These are phyloP conservation scores for Eucalyptus regnans DNA, from an alignment of 345 rosid genomes.

Conservation along the genomic window DNA sequence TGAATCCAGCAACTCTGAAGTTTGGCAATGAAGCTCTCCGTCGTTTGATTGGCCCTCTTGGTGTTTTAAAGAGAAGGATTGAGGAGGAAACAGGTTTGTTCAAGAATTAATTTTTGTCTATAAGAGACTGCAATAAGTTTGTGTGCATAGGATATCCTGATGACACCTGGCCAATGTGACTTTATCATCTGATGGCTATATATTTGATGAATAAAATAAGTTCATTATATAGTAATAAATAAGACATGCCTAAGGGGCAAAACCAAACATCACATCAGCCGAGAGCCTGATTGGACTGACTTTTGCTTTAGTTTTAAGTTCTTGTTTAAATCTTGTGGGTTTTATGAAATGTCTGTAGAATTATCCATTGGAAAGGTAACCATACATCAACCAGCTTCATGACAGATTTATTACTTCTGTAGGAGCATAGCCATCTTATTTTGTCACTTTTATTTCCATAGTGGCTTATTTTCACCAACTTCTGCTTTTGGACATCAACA, in stretches of 20 bases:
- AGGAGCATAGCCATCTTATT: not conserved
- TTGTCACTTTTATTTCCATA: not conserved
- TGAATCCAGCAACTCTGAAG: conserved; percentile 56
- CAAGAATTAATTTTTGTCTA: not conserved
- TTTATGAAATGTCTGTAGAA: not conserved
- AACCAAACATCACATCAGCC: not conserved
- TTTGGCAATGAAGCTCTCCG: conserved; percentile 81
- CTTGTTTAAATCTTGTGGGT: not conserved
- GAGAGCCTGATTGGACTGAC: not conserved
- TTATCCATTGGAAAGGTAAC: not conserved
- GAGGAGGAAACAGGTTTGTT: conserved; percentile 88
- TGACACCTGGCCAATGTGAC: not conserved
- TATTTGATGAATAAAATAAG: not conserved
- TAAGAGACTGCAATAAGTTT: not conserved
- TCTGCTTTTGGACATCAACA: not conserved
- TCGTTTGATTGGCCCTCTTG: conserved; percentile 81
- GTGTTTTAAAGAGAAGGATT: conserved; percentile 64
- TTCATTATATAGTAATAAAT: not conserved
- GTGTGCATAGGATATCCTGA: not conserved
- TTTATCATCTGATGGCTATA: not conserved
- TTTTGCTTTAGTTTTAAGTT: not conserved
- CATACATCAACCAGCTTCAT: not conserved
- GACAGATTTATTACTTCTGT: not conserved
- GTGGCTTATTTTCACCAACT: not conserved
- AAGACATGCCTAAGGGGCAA: not conserved